These are phyloP conservation scores for Cylindrotheca fusiformis DNA, from an alignment of 108 stramenopile genomes.

Conservation along the genomic window DNA sequence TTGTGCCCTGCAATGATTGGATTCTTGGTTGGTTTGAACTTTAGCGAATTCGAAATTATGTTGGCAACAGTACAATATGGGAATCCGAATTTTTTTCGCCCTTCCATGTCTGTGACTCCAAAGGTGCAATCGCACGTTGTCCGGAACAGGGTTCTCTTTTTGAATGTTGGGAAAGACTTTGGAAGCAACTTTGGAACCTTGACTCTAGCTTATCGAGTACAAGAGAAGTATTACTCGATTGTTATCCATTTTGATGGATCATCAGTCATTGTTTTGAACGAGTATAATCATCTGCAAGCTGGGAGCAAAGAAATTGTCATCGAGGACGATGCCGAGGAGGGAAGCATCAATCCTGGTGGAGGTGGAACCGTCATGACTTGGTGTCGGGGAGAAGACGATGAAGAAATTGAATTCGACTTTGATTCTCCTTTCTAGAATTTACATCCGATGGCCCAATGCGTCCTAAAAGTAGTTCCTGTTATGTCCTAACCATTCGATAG, in stretches of 20 bases:
- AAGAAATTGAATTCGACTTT: slow-evolving; percentile 39
- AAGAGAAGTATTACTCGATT: slow-evolving; percentile 32
- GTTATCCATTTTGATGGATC: slow-evolving; percentile 39
- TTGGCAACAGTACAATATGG: slow-evolving; percentile 37
- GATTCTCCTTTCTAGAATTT: slow-evolving; percentile 33
- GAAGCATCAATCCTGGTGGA: slow-evolving; percentile 38
- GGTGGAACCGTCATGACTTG: slow-evolving; percentile 41
- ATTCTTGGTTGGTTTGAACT: slow-evolving; percentile 48
- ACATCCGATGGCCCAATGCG: no score
- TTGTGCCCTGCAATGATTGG: slow-evolving; percentile 38
- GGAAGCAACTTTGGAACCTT: slow-evolving; percentile 41
- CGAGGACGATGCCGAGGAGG: slow-evolving; percentile 31
- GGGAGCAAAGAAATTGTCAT: slow-evolving; percentile 38
- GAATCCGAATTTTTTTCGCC: slow-evolving; percentile 30
- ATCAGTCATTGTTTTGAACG: slow-evolving; percentile 30
- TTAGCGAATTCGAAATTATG: slow-evolving; percentile 34
- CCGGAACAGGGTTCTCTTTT: slow-evolving; percentile 38
- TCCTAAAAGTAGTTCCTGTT: no score
- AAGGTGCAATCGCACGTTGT: slow-evolving; percentile 34
- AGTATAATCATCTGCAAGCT: slow-evolving; percentile 33
- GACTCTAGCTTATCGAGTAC: slow-evolving; percentile 31
- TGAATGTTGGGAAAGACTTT: slow-evolving; percentile 44
- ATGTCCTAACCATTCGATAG: no score
- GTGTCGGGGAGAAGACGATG: slow-evolving; percentile 33
- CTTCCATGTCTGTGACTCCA: slow-evolving; percentile 37